Evolutionary conservation across 352 stramenopile species (phyloP), one percentile per base, ranked within the genome.

Genomic region (Globisporangium mamillatum): DNA sequence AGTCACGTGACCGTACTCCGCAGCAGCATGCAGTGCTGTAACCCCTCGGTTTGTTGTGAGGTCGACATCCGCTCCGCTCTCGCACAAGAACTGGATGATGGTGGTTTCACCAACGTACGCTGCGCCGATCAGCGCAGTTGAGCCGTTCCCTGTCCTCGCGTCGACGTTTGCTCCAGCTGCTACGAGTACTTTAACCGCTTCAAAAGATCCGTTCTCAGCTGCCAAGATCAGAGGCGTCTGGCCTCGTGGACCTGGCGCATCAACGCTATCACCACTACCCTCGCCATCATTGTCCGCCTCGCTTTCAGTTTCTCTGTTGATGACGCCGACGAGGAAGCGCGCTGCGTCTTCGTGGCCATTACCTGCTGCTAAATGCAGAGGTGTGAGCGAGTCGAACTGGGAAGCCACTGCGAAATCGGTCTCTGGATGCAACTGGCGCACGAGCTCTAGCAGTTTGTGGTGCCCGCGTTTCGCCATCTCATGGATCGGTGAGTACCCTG

Each of bases 381-480:
- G 58, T 9, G 58, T 54, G 32, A 63, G 58, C 14, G 14, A 22
- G 36, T 63, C 58, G 22, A 63, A 50, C 20, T 46, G 58, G 20
- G 34, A 54, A 14, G 25, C 36, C 27, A 46, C 36, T 24, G 58
- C 36, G 22, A 63, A 63, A 48, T 53, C 58, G 22, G 36, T 54
- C 58, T 63, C 58, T 20, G 18, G 58, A 4, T 27, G n/a, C 38
- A 29, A 20, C 22, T 1, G 24, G 34, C 20, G 20, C n/a, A 63
- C 58, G 7, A 63, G 34, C 34, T 27, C 58, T 18, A 64, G 36
- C 38, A 64, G 22, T 2, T 55, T 22, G 1, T 32, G 25, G 38
- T 64, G 58, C 1, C 58, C 58, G 22, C n/a, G 24, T 41, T 55
- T 64, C n/a, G 58, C 58, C 58, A 64, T 64, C 24, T 64, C 38